phyloP scores from a whole-genome alignment of 139 green algal species.

The Micractinium sp. region DNA sequence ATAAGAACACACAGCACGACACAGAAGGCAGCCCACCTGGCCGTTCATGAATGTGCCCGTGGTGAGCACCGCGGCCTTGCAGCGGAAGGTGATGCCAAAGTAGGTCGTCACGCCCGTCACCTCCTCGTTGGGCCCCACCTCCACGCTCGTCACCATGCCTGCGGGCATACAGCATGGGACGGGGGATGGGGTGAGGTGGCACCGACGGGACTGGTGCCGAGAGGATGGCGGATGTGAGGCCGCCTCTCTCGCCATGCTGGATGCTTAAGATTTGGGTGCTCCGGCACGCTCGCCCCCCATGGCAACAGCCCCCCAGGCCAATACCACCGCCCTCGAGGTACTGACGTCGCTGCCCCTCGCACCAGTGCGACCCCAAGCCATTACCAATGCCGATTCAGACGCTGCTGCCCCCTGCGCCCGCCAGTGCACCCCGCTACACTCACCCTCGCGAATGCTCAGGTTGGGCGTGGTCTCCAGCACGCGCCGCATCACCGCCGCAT shows the following conservation, averaged over 20 bases:
- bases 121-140: constrained; percentile 89
- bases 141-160: constrained; percentile 88
- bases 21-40: constrained; percentile 6
- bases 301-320: no score
- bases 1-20: background rate
- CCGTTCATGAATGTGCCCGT: constrained; percentile 99
- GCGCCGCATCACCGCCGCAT: constrained; percentile 73
- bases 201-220: no score
- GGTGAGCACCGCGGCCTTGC: constrained; percentile 85
- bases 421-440: background rate
- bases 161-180: no score
- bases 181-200: no score
- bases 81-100: constrained; percentile 91
- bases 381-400: no score
- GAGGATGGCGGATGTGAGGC: no score
- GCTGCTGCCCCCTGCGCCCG: background rate
- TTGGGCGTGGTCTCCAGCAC: constrained; percentile 85
- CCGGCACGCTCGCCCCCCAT: no score
- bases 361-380: no score
- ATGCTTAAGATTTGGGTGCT: no score
- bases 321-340: no score
- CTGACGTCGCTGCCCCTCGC: no score
- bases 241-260: no score
- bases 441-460: constrained; percentile 88
- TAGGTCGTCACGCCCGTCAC: constrained; percentile 88